phyloP scores from a whole-genome alignment of 2,329 filamentous ascomycete genomes.

The Xylaria sp. region DNA sequence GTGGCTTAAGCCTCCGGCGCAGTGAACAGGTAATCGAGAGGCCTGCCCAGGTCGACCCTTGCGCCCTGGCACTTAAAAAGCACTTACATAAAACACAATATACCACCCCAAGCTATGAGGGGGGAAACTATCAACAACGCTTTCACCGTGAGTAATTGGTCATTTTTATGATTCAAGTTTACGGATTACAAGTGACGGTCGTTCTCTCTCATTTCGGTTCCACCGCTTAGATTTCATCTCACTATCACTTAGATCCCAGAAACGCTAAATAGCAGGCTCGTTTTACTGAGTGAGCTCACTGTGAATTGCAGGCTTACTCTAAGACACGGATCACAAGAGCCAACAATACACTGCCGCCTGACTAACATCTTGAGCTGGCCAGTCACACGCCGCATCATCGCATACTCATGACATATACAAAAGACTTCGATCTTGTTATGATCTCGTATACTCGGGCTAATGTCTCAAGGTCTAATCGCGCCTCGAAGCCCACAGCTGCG shows the following conservation, averaged over 20 bases:
- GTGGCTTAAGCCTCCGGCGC: constrained; percentile 20
- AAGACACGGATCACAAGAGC: neutral
- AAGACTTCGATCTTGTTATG: neutral
- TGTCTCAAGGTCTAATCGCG: too few species aligned
- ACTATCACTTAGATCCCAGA: too few species aligned
- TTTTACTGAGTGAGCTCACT: neutral
- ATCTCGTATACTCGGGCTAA: neutral
- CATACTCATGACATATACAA: neutral
- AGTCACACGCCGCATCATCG: neutral
- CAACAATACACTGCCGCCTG: neutral
- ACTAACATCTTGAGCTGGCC: neutral
- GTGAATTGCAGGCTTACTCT: neutral
- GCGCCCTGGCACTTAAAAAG: neutral
- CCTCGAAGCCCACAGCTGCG: neutral
- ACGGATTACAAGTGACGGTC: too few species aligned
- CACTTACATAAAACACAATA: neutral
- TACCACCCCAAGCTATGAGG: neutral
- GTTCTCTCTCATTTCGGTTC: too few species aligned
- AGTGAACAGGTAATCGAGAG: constrained; percentile 10
- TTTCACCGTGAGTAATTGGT: too few species aligned
- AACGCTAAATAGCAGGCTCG: neutral
- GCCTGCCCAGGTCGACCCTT: neutral
- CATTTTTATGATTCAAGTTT: too few species aligned
- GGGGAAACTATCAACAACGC: too few species aligned
- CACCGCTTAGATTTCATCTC: too few species aligned